These are phyloP conservation scores for Colletotrichum lini DNA, from an alignment of 2,329 filamentous ascomycete genomes.

Conservation along the genomic window DNA sequence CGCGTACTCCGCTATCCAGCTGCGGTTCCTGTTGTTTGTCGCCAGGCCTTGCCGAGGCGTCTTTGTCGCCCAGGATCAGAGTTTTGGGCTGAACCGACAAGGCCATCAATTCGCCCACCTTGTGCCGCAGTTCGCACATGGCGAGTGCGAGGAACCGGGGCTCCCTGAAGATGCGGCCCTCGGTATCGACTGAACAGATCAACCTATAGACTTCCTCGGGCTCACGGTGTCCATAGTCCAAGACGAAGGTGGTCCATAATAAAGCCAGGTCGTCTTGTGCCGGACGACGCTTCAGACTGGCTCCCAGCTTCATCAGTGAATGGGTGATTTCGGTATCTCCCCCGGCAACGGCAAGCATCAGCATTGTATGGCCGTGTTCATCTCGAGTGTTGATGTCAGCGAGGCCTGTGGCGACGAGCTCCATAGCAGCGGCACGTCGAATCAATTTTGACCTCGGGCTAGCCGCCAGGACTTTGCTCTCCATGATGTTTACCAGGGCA, in stretches of 20 bases:
- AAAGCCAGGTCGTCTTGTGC: neutral
- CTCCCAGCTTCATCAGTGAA: neutral
- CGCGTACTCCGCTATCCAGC: no score
- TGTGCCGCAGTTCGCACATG: neutral
- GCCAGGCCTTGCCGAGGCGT: neutral
- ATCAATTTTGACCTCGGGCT: no score
- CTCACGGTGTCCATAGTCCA: neutral
- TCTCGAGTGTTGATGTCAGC: conserved; percentile 1
- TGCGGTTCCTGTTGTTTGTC: neutral
- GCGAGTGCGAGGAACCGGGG: neutral
- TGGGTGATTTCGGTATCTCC: neutral
- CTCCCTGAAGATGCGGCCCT: neutral
- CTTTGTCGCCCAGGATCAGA: neutral
- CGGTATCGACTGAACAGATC: neutral
- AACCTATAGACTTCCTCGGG: neutral
- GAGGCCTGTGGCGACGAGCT: neutral
- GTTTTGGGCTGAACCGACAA: neutral
- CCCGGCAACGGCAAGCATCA: neutral
- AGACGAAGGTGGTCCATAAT: neutral
- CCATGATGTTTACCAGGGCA: neutral
- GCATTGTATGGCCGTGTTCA: neutral
- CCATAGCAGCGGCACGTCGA: neutral
- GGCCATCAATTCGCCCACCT: neutral
- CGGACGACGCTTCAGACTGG: neutral
- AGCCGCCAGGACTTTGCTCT: neutral